phyloP scores from a whole-genome alignment of 2,329 filamentous ascomycete genomes.

The Emergomyces pasteurianus region DNA sequence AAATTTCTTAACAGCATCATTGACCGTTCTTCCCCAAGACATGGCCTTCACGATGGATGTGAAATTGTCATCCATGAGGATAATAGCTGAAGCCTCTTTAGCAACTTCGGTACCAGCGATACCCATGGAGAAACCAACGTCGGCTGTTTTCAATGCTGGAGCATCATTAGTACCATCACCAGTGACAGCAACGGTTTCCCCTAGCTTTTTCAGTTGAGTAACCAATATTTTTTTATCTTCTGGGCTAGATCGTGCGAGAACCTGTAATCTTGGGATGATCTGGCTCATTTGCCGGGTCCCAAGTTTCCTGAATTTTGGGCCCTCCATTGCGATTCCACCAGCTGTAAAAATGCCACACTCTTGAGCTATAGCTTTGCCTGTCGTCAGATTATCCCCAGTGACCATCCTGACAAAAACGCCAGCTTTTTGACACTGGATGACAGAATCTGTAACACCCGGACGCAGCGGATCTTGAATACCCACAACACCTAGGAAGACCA shows the following conservation, averaged over 20 bases:
- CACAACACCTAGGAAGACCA: constrained; percentile 60
- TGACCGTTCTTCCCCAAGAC: constrained; percentile 56
- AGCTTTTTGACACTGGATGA: constrained; percentile 53
- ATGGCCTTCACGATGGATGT: constrained; percentile 53
- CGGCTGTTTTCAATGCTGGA: constrained; percentile 52
- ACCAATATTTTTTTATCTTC: constrained; percentile 57
- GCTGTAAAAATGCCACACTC: constrained; percentile 57
- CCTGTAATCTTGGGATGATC: constrained; percentile 48
- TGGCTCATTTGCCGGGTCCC: constrained; percentile 47
- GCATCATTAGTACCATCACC: constrained; percentile 58
- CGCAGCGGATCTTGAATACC: constrained; percentile 66
- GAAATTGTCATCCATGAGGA: constrained; percentile 57
- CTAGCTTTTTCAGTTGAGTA: constrained; percentile 46
- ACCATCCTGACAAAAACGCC: constrained; percentile 65
- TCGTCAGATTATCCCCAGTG: constrained; percentile 59
- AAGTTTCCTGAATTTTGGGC: constrained; percentile 52
- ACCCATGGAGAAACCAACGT: constrained; percentile 59
- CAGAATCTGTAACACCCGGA: constrained; percentile 54
- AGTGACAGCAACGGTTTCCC: constrained; percentile 51
- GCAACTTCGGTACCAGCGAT: constrained; percentile 55
- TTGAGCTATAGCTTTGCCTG: constrained; percentile 59
- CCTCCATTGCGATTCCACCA: constrained; percentile 55
- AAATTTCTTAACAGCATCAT: constrained; percentile 57
- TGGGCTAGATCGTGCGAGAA: constrained; percentile 53
- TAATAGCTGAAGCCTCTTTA: constrained; percentile 55